A percentile compares a stretch with the other conserved stretches of the same genome.
Evolutionary conservation across 768 basidiomycete species (phyloP).

Genomic region (Lentinula lateritia): DNA sequence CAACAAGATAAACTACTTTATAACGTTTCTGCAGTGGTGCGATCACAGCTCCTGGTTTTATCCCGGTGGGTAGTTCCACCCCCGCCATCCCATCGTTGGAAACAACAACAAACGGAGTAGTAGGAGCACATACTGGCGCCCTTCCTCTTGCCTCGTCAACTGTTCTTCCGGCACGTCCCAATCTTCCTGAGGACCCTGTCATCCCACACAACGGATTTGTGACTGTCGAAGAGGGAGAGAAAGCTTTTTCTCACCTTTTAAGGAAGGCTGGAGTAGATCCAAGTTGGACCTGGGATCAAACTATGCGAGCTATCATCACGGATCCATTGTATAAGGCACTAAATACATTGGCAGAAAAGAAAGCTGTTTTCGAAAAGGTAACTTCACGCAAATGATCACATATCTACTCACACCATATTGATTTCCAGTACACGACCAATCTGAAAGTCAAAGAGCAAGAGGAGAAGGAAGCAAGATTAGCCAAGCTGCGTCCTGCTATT

Average conservation of each 20-base stretch:
- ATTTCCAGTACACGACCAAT: conserved; percentile 64
- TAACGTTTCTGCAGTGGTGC: neutral
- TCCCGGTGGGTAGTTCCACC: conserved; percentile 37
- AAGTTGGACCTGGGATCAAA: conserved; percentile 96
- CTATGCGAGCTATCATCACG: conserved; percentile 96
- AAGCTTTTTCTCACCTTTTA: conserved; percentile 88
- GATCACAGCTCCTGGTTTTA: conserved; percentile 36
- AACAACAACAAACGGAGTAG: conserved; percentile 43
- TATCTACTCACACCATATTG: conserved; percentile 1
- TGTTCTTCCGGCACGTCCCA: conserved; percentile 67
- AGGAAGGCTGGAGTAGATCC: conserved; percentile 87
- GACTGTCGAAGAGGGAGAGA: conserved; percentile 86
- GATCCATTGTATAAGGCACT: conserved; percentile 96
- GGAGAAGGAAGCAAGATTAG: conserved; percentile 76
- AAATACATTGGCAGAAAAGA: conserved; percentile 91
- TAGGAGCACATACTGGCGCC: conserved; percentile 45
- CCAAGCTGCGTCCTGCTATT: conserved; percentile 82
- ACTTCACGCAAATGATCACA: conserved; percentile 12
- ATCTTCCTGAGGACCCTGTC: conserved; percentile 80
- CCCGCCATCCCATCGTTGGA: conserved; percentile 26
- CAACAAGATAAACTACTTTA: neutral
- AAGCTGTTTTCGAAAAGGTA: conserved; percentile 90
- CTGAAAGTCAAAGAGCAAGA: conserved; percentile 80
- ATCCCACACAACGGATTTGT: conserved; percentile 88
- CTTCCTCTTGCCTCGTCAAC: conserved; percentile 58